These are phyloP conservation scores for Aegilops longissima DNA, from an alignment of 176 grass and related monocot genomes.

Conservation along the genomic window DNA sequence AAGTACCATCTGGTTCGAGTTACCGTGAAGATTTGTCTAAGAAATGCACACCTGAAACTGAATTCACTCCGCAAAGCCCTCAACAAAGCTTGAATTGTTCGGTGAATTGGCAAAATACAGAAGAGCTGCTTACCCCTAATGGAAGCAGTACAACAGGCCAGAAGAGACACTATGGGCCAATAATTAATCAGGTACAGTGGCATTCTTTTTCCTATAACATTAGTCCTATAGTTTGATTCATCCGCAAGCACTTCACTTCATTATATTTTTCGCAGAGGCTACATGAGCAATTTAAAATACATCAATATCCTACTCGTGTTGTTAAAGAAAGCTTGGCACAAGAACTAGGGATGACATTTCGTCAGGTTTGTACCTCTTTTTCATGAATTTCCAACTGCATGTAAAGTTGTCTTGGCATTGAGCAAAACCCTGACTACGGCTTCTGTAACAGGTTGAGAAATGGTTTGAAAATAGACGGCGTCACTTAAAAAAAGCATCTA, in stretches of 20 bases:
- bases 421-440: neutral
- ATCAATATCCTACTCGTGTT: slow-evolving; percentile 44
- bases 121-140: no score
- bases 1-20: slow-evolving; percentile 44
- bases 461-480: slow-evolving; percentile 49
- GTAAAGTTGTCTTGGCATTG: slow-evolving; percentile 3
- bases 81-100: slow-evolving; percentile 17
- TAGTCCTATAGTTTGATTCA: neutral
- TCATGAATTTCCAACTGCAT: slow-evolving; percentile 3
- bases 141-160: no score
- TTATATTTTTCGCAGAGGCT: slow-evolving; percentile 47
- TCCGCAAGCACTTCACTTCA: neutral
- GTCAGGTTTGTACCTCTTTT: slow-evolving; percentile 28
- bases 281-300: slow-evolving; percentile 39
- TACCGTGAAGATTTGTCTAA: slow-evolving; percentile 70
- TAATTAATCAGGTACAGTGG: no score
- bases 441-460: slow-evolving; percentile 42
- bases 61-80: neutral
- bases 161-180: no score
- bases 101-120: slow-evolving; percentile 5
- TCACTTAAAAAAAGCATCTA: slow-evolving; percentile 10
- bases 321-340: slow-evolving; percentile 51
- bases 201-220: no score
- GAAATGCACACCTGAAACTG: slow-evolving; percentile 30
- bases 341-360: slow-evolving; percentile 50